Evolutionary conservation across 2,329 filamentous ascomycete species (phyloP).

Genomic region (Diplodia scrobiculata): DNA sequence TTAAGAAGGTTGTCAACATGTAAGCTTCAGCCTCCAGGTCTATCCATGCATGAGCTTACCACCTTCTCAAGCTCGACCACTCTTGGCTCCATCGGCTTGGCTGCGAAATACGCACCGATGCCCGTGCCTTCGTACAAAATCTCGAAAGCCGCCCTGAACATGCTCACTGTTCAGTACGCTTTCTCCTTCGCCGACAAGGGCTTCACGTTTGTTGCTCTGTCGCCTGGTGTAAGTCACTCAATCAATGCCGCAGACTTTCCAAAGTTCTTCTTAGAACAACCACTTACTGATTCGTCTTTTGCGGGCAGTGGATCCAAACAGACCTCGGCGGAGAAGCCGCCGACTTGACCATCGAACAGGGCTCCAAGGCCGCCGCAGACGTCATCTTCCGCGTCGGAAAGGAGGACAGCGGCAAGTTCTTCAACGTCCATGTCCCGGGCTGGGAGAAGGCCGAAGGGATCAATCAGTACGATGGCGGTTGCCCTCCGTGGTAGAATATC

Average conservation of each 20-base stretch:
- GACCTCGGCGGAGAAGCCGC: slow-evolving; percentile 48
- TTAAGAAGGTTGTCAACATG: slow-evolving; percentile 53
- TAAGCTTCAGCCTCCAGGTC: slow-evolving; percentile 30
- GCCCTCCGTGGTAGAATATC: not conserved
- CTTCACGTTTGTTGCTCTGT: slow-evolving; percentile 49
- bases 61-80: slow-evolving; percentile 44
- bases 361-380: slow-evolving; percentile 44
- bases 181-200: slow-evolving; percentile 44
- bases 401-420: slow-evolving; percentile 54
- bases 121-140: slow-evolving; percentile 48
- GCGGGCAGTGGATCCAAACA: slow-evolving; percentile 50
- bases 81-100: slow-evolving; percentile 47
- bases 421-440: slow-evolving; percentile 46
- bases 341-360: slow-evolving; percentile 48
- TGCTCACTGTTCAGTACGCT: slow-evolving; percentile 52
- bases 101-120: slow-evolving; percentile 32
- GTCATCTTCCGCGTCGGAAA: slow-evolving; percentile 51
- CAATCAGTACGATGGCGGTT: slow-evolving; percentile 1
- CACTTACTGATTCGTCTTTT: not conserved
- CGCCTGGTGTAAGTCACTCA: slow-evolving; percentile 49
- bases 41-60: slow-evolving; percentile 28
- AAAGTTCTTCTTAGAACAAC: not conserved
- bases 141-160: slow-evolving; percentile 54
- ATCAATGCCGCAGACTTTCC: not conserved
- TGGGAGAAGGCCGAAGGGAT: slow-evolving; percentile 38